These are phyloP conservation scores for Torulaspora globosa DNA, from an alignment of 1,139 yeast species.

Conservation along the genomic window DNA sequence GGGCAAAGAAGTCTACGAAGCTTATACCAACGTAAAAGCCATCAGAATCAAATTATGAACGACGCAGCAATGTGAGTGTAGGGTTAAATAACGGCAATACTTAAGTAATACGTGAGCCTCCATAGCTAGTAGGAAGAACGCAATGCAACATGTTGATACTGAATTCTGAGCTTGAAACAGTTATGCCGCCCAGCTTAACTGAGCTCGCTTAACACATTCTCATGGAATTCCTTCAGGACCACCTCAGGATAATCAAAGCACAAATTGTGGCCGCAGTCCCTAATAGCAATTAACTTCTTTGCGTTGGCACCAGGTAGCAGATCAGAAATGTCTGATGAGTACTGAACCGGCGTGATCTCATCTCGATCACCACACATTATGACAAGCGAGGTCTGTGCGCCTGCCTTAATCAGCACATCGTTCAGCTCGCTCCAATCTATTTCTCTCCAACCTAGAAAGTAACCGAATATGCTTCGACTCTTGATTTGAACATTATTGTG, in stretches of 20 bases:
- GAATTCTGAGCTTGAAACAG: too few species aligned
- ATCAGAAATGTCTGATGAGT: conserved; percentile 11
- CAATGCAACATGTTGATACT: too few species aligned
- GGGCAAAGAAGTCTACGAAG: conserved; percentile 70
- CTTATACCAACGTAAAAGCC: conserved; percentile 67
- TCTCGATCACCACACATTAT: conserved; percentile 24
- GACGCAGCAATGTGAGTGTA: neutral
- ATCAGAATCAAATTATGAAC: conserved; percentile 49
- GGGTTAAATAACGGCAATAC: neutral
- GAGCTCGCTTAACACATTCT: neutral
- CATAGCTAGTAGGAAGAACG: too few species aligned
- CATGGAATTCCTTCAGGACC: neutral
- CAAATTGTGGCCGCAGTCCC: conserved; percentile 25
- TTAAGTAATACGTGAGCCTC: too few species aligned
- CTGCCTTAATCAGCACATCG: neutral
- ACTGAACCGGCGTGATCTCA: conserved; percentile 19
- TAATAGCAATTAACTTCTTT: conserved; percentile 14
- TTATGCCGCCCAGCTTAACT: too few species aligned
- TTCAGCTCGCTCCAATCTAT: conserved; percentile 24
- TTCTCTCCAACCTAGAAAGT: conserved; percentile 33
- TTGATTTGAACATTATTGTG: conserved; percentile 31
- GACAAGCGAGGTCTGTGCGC: conserved; percentile 5
- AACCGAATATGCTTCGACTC: conserved; percentile 29
- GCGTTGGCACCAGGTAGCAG: conserved; percentile 10
- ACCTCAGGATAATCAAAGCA: conserved; percentile 23